These are phyloP conservation scores for Bromus sterilis DNA, from an alignment of 176 grass and related monocot species.

Conservation along the genomic window DNA sequence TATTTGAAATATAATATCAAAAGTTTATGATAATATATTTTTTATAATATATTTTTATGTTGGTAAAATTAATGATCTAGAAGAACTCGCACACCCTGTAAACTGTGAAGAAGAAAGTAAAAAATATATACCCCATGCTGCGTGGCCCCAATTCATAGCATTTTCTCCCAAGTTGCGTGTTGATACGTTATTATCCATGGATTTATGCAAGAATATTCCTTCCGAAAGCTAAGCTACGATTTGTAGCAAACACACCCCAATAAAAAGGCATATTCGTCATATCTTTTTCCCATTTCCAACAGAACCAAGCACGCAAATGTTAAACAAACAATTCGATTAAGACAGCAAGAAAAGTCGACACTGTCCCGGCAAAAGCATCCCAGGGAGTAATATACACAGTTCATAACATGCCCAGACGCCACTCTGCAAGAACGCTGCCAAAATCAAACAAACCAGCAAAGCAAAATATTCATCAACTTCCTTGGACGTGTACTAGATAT, in stretches of 20 bases:
- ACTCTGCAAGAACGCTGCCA: background rate
- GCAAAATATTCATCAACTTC: background rate
- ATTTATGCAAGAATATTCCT: constrained; percentile 31
- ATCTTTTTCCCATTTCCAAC: background rate
- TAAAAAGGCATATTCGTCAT: background rate
- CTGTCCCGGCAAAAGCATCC: background rate
- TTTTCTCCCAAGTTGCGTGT: background rate
- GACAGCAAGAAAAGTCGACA: background rate
- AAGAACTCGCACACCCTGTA: too few relatives aligned
- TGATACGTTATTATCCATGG: background rate
- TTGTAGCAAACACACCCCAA: background rate
- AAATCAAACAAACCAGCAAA: background rate
- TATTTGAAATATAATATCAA: too few relatives aligned
- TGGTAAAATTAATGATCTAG: too few relatives aligned
- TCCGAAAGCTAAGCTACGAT: background rate
- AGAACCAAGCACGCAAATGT: background rate
- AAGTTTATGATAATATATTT: too few relatives aligned
- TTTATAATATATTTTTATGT: too few relatives aligned
- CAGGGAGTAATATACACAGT: background rate
- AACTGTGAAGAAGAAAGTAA: too few relatives aligned
- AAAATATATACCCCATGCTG: too few relatives aligned
- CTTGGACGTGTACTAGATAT: background rate
- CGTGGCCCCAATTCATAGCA: too few relatives aligned
- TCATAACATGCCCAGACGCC: background rate
- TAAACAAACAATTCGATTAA: background rate